Conservation (phyloP, 768 basidiomycete genomes). For the Filobasidium floriforme region DNA sequence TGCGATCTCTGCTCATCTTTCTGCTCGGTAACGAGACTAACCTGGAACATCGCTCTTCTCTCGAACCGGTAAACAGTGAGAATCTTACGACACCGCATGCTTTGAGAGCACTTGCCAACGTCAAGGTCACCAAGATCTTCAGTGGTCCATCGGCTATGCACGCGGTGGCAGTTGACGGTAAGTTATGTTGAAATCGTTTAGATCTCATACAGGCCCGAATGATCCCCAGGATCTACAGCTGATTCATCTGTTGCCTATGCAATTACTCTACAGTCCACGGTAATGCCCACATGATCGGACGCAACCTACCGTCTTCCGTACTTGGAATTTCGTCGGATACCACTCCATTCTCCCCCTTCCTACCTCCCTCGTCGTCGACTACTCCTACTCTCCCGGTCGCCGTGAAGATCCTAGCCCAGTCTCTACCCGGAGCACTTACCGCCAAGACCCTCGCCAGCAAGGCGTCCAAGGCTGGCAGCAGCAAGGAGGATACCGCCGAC, state of each 20-base stretch:
- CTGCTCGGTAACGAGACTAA: conserved; percentile 2
- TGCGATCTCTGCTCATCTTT: conserved; percentile 23
- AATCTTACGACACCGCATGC: conserved; percentile 85
- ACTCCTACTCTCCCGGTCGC: conserved; percentile 49
- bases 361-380: conserved; percentile 45
- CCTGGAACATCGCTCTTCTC: not conserved
- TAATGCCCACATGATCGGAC: conserved; percentile 81
- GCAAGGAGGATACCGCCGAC: not conserved
- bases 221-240: not conserved
- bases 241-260: too few relatives aligned
- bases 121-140: conserved; percentile 65
- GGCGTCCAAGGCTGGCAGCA: conserved; percentile 32
- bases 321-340: conserved; percentile 61
- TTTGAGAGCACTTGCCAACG: conserved; percentile 75
- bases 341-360: conserved; percentile 56
- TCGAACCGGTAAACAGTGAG: conserved; percentile 48
- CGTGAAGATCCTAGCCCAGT: conserved; percentile 8
- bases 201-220: not conserved
- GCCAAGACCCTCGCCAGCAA: conserved; percentile 34
- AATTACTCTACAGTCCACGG: conserved; percentile 57
- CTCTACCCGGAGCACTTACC: not conserved
- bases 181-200: conserved; percentile 14
- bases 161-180: conserved; percentile 38
- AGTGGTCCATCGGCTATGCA: conserved; percentile 47
- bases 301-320: conserved; percentile 59